These are phyloP conservation scores for Boeremia exigua DNA, from an alignment of 2,329 filamentous ascomycete species.

Conservation along the genomic window DNA sequence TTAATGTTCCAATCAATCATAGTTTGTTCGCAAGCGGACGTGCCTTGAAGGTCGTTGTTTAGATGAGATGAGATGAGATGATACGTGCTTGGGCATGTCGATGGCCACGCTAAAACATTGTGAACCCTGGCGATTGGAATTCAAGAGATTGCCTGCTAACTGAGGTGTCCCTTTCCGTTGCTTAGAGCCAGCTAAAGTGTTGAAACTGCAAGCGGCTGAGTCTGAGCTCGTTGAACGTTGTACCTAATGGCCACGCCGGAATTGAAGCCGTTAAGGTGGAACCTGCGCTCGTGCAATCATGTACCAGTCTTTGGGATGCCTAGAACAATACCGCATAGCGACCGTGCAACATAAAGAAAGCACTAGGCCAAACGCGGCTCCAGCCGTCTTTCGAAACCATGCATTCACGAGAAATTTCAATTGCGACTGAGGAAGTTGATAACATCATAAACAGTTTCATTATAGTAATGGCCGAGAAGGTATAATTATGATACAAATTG, in stretches of 20 bases:
- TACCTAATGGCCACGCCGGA: not conserved
- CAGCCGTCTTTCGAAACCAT: not conserved
- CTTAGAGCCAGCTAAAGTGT: not conserved
- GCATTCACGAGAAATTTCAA: not conserved
- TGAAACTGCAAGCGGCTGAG: conserved; percentile 3
- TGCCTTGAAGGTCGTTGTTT: no score
- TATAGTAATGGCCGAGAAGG: not conserved
- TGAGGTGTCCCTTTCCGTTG: not conserved
- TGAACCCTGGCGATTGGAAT: not conserved
- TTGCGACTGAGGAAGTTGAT: not conserved
- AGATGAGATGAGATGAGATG: no score
- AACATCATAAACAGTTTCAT: not conserved
- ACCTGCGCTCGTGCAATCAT: not conserved
- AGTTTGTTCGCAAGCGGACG: no score
- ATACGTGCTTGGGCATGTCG: conserved; percentile 5
- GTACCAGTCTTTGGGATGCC: not conserved
- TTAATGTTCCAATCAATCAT: no score
- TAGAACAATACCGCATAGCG: not conserved
- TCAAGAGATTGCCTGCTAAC: not conserved
- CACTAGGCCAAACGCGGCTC: not conserved
- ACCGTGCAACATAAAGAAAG: not conserved
- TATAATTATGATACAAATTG: conserved; percentile 8
- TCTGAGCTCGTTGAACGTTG: conserved; percentile 1
- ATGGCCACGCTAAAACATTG: conserved; percentile 20
- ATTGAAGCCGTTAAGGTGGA: not conserved